Evolutionary conservation across 139 green algal genomes (phyloP), one percentile per base, ranked within the genome.

Genomic region (Chlamydomonas incerta): DNA sequence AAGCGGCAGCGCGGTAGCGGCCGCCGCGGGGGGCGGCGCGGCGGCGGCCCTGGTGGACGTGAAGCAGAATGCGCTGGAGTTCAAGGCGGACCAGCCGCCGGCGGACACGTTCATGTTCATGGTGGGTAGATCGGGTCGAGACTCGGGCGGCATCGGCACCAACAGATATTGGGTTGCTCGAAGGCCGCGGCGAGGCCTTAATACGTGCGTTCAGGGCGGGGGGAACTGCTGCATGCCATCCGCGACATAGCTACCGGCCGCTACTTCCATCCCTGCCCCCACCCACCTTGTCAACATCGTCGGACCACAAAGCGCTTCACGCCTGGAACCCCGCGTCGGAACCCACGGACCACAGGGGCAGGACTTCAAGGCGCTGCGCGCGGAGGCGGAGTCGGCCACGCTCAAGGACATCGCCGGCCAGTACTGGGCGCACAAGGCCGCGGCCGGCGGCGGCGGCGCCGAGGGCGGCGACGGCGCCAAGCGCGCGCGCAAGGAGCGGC

Each of bases 41-140:
- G 47, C 3, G 14, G 58, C n/a, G 60, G n/a, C n/a, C n/a, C 58
- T 79, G 57, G 35, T 68, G 79, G 65, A 33, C 2, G 20, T 6
- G 11, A 88, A 92, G 83, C 86, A 88, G 29, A 92, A 29, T 0
- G 93, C 89, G 0, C 82, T 87, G 0, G 71, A 84, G 4, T 95
- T 96, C 47, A 46, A 94, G 46, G 84, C 90, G 17, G 87, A 89
- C 55, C 70, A 77, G n/a, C 37, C 87, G 26, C 82, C 87, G 20
- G 81, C 92, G 23, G 87, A 72, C 69, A 92, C 86, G 21, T 94
- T 90, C 69, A 77, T 91, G 35, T 84, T 94, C 29, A 72, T 82
- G 82, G 70, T 74, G 21, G 1, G 70, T 65, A 24, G 23, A 34
- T 4, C 34, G 34, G 33, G n/a, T n/a, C n/a, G n/a, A n/a, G n/a